Evolutionary conservation across 148 eudicot genomes (phyloP), one percentile per base, ranked within the genome.

Genomic region (Silene uniflora): DNA sequence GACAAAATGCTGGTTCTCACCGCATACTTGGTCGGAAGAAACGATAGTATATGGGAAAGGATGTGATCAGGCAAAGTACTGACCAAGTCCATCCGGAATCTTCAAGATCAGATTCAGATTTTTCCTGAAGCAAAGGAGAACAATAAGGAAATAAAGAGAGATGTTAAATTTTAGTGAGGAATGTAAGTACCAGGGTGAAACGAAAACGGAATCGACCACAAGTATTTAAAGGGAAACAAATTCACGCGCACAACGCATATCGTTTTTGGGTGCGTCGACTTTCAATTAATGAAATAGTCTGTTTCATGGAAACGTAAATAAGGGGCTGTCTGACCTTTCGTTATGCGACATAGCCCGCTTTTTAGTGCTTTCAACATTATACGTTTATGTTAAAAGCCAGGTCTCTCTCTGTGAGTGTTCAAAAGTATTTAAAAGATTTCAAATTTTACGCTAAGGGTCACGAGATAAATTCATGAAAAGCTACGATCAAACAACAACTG

Each of bases 1-100:
- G 83, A 71, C 72, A 80, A 18, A 80, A 71, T 32, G 70, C 83
- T 63, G n/a, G 82, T 62, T 22, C 66, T 72, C 35, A 79, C 75
- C 6, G 75, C 82, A 70, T 19, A 18, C 55, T 79, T 75, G 18
- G 78, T 79, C 19, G 82, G 82, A 19, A 75, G 65, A 47, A 74
- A 75, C 27, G 78, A 79, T 13, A 79, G 75, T 17, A 79, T 69
- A 18, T 69, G 59, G 49, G 75, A 69, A 69, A 79, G 74, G 65
- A 79, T 8, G 75, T 75, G 44, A 71, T 75, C 52, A 14, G 78
- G 78, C 66, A 79, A 79, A 44, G 62, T 69, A 64, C 82, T 79
- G 39, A 79, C 35, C 54, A 78, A 62, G 67, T 79, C 82, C 75
- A 69, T 62, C 69, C 23, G n/a, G 35, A 22, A 24, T 21, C 63